These are phyloP conservation scores for Monosporozyma servazzii DNA, from an alignment of 805 yeast genomes.

Conservation along the genomic window DNA sequence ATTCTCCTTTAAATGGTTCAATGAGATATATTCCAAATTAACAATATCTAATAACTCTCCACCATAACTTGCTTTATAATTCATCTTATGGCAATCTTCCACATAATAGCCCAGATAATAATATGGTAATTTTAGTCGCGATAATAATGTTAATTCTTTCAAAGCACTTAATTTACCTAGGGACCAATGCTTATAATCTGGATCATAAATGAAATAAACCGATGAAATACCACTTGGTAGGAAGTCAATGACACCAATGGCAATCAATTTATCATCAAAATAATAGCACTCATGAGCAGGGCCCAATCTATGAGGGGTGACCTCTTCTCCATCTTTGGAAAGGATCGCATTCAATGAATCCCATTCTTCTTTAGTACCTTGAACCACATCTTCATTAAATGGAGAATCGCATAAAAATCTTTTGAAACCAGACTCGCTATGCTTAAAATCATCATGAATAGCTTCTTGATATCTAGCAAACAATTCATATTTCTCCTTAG, in stretches of 20 bases:
- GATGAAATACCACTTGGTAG: conserved; percentile 71
- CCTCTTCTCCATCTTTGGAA: not conserved
- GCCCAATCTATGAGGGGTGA: conserved; percentile 32
- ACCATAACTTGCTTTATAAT: conserved; percentile 69
- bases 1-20: conserved; percentile 9
- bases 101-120: conserved; percentile 79
- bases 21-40: conserved; percentile 34
- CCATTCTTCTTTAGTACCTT: conserved; percentile 23
- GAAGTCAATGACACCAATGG: conserved; percentile 68
- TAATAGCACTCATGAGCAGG: conserved; percentile 77
- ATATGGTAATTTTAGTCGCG: conserved; percentile 36
- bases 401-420: conserved; percentile 66
- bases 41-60: conserved; percentile 59
- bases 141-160: conserved; percentile 51
- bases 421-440: conserved; percentile 41
- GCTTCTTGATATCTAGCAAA: conserved; percentile 60
- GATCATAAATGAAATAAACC: conserved; percentile 84
- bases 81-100: conserved; percentile 74
- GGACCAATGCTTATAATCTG: conserved; percentile 58
- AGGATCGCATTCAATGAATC: conserved; percentile 16
- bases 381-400: conserved; percentile 31
- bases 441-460: conserved; percentile 58
- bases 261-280: conserved; percentile 51
- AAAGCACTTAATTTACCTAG: conserved; percentile 73
- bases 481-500: conserved; percentile 51